Evolutionary conservation across 805 yeast genomes (phyloP).

Genomic region (Saccharomyces eubayanus): DNA sequence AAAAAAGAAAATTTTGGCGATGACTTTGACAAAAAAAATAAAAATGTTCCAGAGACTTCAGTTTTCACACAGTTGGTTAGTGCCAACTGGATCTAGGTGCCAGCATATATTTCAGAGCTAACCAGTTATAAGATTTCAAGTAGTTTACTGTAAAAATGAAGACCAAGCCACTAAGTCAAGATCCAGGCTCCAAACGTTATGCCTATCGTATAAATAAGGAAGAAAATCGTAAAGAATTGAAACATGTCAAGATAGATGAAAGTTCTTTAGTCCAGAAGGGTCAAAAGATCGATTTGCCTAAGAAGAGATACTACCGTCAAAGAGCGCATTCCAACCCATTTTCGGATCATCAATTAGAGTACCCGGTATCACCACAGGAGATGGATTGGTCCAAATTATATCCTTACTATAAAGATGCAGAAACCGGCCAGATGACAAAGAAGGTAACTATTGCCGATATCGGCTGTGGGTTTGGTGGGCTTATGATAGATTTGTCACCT

Average conservation of each 20-base stretch:
- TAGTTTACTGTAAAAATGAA: conserved; percentile 10
- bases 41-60: not conserved
- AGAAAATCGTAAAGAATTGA: conserved; percentile 39
- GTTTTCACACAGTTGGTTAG: not conserved
- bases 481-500: conserved; percentile 70
- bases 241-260: conserved; percentile 40
- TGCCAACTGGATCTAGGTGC: not conserved
- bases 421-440: conserved; percentile 35
- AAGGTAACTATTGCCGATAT: conserved; percentile 85
- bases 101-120: not conserved
- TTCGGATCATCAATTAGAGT: conserved; percentile 86
- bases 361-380: conserved; percentile 67
- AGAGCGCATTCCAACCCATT: conserved; percentile 97
- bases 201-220: conserved; percentile 41
- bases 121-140: not conserved
- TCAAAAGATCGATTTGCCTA: conserved; percentile 49
- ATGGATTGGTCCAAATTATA: conserved; percentile 84
- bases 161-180: conserved; percentile 18
- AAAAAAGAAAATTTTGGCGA: not conserved
- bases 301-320: conserved; percentile 85
- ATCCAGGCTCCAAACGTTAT: conserved; percentile 31
- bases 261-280: conserved; percentile 9
- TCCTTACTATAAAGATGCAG: conserved; percentile 48
- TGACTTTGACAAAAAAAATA: not conserved
- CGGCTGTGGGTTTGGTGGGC: conserved; percentile 97